Base-by-base conservation (phyloP, 177 flowering plant species). In the Vitis hybrid region DNA sequence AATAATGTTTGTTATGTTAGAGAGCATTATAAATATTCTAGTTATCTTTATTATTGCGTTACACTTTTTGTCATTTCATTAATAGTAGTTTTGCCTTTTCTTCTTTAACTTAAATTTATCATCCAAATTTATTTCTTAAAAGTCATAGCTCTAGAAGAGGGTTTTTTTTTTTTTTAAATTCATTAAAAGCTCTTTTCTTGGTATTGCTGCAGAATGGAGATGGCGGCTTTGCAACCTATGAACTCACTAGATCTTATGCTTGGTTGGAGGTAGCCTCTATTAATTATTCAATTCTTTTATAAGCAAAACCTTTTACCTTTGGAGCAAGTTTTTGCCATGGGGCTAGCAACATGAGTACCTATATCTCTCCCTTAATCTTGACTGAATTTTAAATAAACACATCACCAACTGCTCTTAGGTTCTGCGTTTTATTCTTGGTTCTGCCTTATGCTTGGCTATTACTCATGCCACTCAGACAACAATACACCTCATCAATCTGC, bases 171-270 rank as follows among this genome's bases (percentile, higher is more conserved):
- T 33, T 33, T 33, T 33, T 3, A n/a, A 26, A 53, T 19, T 53
- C 33, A 51, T 16, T 65, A 19, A 33, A 51, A 39, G 13, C 5
- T 39, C 60, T 70, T 55, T 31, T 16, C 5, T 60, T 45, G 60
- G 60, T 22, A 20, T 19, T 15, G 8, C 39, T 75, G 62, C 72
- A 76, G 78, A 76, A 72, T 51, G 48, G 13, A 1, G 51, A 59
- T 67, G 78, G 78, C 18, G 78, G 78, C 10, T 76, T 67, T 71
- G 72, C 75, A 31, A 48, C 78, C 26, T 76, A 72, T 58, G 78
- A 76, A 63, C 72, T 72, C 55, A 71, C 72, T n/a, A 76, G 78
- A 68, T 71, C 78, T 3, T 76, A 71, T 51, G 14, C 19, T 12
- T 76, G 78, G 78, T 49, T 76, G 51, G 78, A 76, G 78, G 78